These are phyloP conservation scores for Macrophomina pseudophaseolina DNA, from an alignment of 2,329 filamentous ascomycete species.

Conservation along the genomic window DNA sequence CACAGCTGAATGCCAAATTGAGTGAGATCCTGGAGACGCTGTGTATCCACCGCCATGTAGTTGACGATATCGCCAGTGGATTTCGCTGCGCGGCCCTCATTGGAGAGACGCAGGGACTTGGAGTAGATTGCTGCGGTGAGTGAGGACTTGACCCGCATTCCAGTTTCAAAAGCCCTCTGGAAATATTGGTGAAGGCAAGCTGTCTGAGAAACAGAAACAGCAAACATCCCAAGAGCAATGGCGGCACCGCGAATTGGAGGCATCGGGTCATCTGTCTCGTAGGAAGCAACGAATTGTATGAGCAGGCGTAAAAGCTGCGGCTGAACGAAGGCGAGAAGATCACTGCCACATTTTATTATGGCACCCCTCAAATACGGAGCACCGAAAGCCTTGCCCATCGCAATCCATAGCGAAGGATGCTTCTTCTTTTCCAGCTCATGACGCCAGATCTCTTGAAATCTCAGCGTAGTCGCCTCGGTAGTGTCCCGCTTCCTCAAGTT, in stretches of 20 bases:
- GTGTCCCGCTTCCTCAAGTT: constrained; percentile 81
- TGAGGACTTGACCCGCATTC: constrained; percentile 94
- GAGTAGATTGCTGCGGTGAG: constrained; percentile 90
- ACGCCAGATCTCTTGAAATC: constrained; percentile 78
- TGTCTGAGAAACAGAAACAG: constrained; percentile 83
- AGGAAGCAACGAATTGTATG: constrained; percentile 84
- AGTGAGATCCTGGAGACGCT: constrained; percentile 90
- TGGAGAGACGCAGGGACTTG: constrained; percentile 88
- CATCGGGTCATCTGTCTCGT: constrained; percentile 67
- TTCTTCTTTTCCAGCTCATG: constrained; percentile 74
- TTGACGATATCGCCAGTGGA: constrained; percentile 98
- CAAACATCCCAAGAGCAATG: constrained; percentile 92
- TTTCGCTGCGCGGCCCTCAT: constrained; percentile 86
- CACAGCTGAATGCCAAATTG: constrained; percentile 95
- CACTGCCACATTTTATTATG: constrained; percentile 87
- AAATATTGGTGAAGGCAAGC: constrained; percentile 96
- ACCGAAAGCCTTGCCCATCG: constrained; percentile 82
- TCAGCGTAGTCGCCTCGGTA: constrained; percentile 72
- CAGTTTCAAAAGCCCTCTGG: constrained; percentile 89
- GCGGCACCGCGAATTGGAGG: constrained; percentile 83
- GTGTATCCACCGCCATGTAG: constrained; percentile 98
- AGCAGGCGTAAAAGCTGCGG: constrained; percentile 86
- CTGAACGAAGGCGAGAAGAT: constrained; percentile 84
- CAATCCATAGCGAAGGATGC: constrained; percentile 82
- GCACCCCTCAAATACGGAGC: constrained; percentile 81